Evolutionary conservation across 192 early-diverging fungal species (phyloP).

Genomic region (Entophlyctis luteolus): DNA sequence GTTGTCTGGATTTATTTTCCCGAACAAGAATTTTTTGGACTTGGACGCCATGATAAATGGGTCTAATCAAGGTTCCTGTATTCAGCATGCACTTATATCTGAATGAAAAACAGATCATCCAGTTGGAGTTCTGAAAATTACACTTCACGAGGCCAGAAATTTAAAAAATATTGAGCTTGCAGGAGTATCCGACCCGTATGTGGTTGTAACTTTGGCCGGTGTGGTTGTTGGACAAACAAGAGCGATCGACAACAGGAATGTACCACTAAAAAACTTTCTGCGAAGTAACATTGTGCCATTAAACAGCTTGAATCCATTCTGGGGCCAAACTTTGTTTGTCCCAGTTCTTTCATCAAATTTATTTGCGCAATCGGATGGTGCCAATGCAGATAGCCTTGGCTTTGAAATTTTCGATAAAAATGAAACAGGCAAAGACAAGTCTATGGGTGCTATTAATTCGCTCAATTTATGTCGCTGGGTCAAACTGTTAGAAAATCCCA

Average conservation of each 20-base stretch:
- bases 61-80: conserved; percentile 41
- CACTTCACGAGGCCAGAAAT: conserved; percentile 71
- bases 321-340: conserved; percentile 76
- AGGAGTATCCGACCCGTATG: conserved; percentile 87
- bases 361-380: neutral
- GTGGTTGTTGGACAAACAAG: conserved; percentile 63
- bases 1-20: conserved; percentile 32
- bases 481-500: conserved; percentile 37
- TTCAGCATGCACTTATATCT: neutral
- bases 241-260: conserved; percentile 59
- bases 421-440: conserved; percentile 65
- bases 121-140: conserved; percentile 81
- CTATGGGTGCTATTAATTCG: conserved; percentile 53
- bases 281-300: neutral
- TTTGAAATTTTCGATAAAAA: conserved; percentile 84
- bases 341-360: conserved; percentile 62
- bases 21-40: conserved; percentile 75
- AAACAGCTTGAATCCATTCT: conserved; percentile 72
- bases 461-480: conserved; percentile 40
- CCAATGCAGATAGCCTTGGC: conserved; percentile 58
- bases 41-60: conserved; percentile 74
- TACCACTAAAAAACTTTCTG: too few relatives aligned
- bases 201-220: conserved; percentile 68
- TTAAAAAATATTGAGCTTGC: conserved; percentile 84
- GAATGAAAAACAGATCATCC: conserved; percentile 48